phyloP scores from a whole-genome alignment of 2,329 filamentous ascomycete species.

The Clonostachys rosea region DNA sequence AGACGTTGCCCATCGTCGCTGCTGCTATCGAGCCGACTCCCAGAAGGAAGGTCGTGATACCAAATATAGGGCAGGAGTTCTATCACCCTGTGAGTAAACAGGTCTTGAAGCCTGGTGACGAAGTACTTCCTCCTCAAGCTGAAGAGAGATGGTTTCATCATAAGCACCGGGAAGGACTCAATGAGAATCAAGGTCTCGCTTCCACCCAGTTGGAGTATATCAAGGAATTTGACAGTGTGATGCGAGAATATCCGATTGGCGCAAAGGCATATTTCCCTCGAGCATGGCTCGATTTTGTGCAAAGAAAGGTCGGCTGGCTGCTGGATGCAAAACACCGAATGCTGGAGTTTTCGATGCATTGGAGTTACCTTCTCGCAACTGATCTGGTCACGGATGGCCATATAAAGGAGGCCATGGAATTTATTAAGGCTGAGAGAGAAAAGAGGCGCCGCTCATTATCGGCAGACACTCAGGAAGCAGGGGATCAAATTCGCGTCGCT shows the following conservation, averaged over 20 bases:
- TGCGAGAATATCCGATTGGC: slow-evolving; percentile 44
- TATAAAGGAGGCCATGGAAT: slow-evolving; percentile 32
- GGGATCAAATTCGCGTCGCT: too few relatives aligned
- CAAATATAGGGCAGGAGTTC: slow-evolving; percentile 45
- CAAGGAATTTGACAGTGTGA: slow-evolving; percentile 52
- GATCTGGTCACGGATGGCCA: slow-evolving; percentile 38
- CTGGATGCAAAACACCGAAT: slow-evolving; percentile 38
- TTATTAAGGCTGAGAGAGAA: slow-evolving; percentile 36
- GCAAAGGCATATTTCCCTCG: slow-evolving; percentile 46
- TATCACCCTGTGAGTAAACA: slow-evolving; percentile 54
- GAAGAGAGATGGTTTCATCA: slow-evolving; percentile 53
- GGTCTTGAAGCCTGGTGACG: slow-evolving; percentile 40
- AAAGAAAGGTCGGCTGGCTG: slow-evolving; percentile 48
- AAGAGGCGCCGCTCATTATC: slow-evolving; percentile 8
- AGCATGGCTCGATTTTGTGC: slow-evolving; percentile 46
- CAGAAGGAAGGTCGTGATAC: slow-evolving; percentile 32
- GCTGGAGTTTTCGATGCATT: slow-evolving; percentile 51
- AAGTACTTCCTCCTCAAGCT: slow-evolving; percentile 34
- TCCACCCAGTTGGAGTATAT: slow-evolving; percentile 53
- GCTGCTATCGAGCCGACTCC: slow-evolving; percentile 1
- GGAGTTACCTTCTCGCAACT: slow-evolving; percentile 43
- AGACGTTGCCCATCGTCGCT: slow-evolving; percentile 8
- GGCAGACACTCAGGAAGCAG: too few relatives aligned
- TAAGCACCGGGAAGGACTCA: slow-evolving; percentile 53
- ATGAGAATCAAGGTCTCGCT: slow-evolving; percentile 52